Conservation (phyloP, 2,329 filamentous ascomycete genomes). For the Cladobotryum mycophilum region DNA sequence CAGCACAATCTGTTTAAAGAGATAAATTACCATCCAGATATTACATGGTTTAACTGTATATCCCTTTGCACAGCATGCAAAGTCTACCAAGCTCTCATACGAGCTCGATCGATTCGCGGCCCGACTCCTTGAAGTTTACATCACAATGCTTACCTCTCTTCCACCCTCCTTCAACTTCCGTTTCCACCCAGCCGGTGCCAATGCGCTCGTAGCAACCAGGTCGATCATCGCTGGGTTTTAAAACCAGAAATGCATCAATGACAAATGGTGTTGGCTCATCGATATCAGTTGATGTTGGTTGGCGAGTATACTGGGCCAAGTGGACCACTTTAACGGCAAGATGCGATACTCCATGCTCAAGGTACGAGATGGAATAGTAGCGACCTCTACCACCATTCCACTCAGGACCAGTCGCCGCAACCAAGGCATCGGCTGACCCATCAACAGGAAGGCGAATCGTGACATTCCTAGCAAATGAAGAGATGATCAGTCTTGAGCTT, state of each 20-base stretch:
- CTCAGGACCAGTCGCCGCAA: not conserved
- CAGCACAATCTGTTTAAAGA: too few species aligned
- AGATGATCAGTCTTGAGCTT: not conserved
- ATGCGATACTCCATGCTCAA: not conserved
- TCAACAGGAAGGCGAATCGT: not conserved
- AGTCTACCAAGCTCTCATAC: not conserved
- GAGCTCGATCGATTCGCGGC: not conserved
- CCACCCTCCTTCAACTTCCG: not conserved
- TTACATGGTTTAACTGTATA: too few species aligned
- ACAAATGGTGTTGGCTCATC: not conserved
- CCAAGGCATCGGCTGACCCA: not conserved
- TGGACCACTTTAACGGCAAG: not conserved
- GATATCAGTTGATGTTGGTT: too few species aligned
- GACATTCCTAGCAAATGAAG: not conserved
- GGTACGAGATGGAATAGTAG: not conserved
- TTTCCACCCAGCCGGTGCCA: not conserved
- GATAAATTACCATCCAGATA: too few species aligned
- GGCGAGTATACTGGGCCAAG: not conserved
- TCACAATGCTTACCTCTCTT: not conserved
- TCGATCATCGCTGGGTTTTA: not conserved
- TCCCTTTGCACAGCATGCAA: too few species aligned
- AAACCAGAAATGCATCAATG: not conserved
- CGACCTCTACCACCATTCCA: not conserved
- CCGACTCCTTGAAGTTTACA: not conserved
- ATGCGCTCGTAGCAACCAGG: not conserved